Conservation (phyloP, 2,329 filamentous ascomycete species). For the Arthrobotrys entomopaga region DNA sequence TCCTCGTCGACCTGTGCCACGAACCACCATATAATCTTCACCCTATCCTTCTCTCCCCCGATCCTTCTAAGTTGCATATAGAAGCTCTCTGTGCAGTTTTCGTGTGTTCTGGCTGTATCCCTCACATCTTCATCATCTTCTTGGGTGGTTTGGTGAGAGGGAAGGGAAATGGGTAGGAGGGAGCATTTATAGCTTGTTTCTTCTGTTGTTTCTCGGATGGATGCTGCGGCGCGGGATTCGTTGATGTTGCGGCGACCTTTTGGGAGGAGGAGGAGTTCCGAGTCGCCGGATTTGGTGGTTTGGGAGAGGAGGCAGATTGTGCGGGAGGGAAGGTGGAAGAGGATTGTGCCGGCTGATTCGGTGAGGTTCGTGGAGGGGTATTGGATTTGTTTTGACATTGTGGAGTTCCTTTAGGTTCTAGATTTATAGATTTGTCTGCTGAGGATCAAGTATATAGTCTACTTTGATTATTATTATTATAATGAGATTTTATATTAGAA, state of each 20-base stretch:
- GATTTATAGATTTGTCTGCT: no score
- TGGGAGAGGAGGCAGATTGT: constrained; percentile 16
- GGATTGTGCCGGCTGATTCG: constrained; percentile 26
- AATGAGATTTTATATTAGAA: no score
- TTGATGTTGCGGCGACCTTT: constrained; percentile 42
- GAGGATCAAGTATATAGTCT: no score
- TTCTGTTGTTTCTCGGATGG: constrained; percentile 34
- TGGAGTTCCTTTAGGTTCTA: no score
- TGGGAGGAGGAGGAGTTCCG: constrained; percentile 20
- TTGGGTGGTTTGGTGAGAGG: constrained; percentile 9
- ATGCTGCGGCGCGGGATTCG: constrained; percentile 21
- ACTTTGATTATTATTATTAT: no score
- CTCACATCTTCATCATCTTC: constrained; percentile 28
- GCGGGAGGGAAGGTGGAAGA: constrained; percentile 21
- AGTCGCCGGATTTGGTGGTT: not conserved
- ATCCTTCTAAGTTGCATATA: constrained; percentile 33
- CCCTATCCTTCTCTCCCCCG: constrained; percentile 21
- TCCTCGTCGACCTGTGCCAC: constrained; percentile 29
- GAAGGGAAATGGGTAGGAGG: constrained; percentile 21
- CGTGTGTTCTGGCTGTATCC: constrained; percentile 17
- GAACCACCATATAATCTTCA: constrained; percentile 45
- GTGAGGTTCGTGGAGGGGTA: constrained; percentile 34
- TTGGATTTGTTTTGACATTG: constrained; percentile 21
- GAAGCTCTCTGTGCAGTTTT: constrained; percentile 36
- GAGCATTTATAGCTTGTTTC: constrained; percentile 38